phyloP scores from a whole-genome alignment of 768 basidiomycete genomes.

The Macrolepiota fuliginosa region DNA sequence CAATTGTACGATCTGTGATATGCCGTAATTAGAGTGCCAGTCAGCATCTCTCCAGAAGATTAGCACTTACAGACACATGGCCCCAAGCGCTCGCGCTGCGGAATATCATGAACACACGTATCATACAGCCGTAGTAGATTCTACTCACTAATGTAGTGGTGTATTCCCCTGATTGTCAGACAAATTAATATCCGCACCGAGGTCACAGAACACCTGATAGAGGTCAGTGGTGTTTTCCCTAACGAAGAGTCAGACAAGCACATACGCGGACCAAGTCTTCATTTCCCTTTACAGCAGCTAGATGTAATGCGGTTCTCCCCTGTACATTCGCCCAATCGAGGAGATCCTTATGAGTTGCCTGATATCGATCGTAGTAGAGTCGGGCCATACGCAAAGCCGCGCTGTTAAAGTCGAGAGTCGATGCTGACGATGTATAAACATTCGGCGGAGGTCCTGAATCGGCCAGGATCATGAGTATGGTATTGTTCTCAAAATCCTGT shows the following conservation, averaged over 20 bases:
- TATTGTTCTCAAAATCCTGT: slow-evolving; percentile 91
- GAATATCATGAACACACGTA: slow-evolving; percentile 12
- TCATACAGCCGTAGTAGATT: slow-evolving; percentile 1
- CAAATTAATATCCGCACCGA: slow-evolving; percentile 87
- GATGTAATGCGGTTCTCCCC: slow-evolving; percentile 88
- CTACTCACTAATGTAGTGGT: slow-evolving; percentile 84
- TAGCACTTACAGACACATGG: slow-evolving; percentile 64
- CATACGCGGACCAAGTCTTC: slow-evolving; percentile 83
- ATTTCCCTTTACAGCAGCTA: slow-evolving; percentile 86
- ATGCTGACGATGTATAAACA: slow-evolving; percentile 43
- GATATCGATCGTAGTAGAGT: slow-evolving; percentile 82
- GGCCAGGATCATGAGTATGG: slow-evolving; percentile 90
- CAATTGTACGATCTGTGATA: slow-evolving; percentile 68
- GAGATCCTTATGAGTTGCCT: slow-evolving; percentile 45
- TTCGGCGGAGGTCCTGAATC: slow-evolving; percentile 63
- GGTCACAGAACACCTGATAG: slow-evolving; percentile 81
- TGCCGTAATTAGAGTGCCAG: slow-evolving; percentile 23
- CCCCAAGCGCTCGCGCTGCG: slow-evolving; percentile 85
- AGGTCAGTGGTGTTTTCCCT: not conserved
- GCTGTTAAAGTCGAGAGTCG: slow-evolving; percentile 61
- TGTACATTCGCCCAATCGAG: slow-evolving; percentile 91
- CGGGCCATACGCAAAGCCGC: slow-evolving; percentile 85
- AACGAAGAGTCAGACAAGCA: slow-evolving; percentile 16
- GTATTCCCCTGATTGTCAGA: slow-evolving; percentile 92
- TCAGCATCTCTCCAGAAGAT: slow-evolving; percentile 1